phyloP scores from a whole-genome alignment of 2,329 filamentous ascomycete species.

The Pseudogymnoascus sp. region DNA sequence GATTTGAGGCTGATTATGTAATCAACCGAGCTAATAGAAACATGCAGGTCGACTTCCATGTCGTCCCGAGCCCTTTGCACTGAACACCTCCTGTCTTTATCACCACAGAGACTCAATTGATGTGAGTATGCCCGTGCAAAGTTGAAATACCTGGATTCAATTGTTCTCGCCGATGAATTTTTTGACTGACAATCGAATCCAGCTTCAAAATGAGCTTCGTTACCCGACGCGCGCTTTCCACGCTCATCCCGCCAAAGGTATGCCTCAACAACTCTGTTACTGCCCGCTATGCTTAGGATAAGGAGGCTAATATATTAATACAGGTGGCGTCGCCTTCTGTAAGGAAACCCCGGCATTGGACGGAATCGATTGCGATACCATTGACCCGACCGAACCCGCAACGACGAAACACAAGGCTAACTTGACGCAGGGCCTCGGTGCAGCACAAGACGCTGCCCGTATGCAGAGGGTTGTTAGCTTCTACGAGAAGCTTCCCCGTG shows the following conservation, averaged over 20 bases:
- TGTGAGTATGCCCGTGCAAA: slow-evolving; percentile 19
- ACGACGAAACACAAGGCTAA: slow-evolving; percentile 23
- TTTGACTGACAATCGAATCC: slow-evolving; percentile 29
- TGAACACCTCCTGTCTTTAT: slow-evolving; percentile 18
- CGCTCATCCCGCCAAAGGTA: slow-evolving; percentile 99
- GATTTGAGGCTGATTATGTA: slow-evolving; percentile 16
- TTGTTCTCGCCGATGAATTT: not conserved
- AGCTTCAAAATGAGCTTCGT: slow-evolving; percentile 80
- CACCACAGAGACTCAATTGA: slow-evolving; percentile 25
- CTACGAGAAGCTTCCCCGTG: slow-evolving; percentile 97
- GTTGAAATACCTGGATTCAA: not conserved
- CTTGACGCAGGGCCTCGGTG: slow-evolving; percentile 73
- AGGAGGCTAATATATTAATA: slow-evolving; percentile 13
- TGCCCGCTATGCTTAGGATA: not conserved
- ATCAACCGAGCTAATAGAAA: slow-evolving; percentile 15
- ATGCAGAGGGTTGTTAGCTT: slow-evolving; percentile 98
- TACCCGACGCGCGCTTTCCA: slow-evolving; percentile 84
- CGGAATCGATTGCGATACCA: slow-evolving; percentile 7
- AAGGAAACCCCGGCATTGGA: slow-evolving; percentile 18
- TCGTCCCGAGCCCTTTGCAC: slow-evolving; percentile 14
- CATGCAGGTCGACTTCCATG: slow-evolving; percentile 14
- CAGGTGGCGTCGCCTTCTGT: slow-evolving; percentile 32
- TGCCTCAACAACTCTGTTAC: slow-evolving; percentile 24
- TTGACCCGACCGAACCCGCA: slow-evolving; percentile 8
- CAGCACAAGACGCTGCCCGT: slow-evolving; percentile 88